Evolutionary conservation across 768 basidiomycete genomes (phyloP), one percentile per base, ranked within the genome.

Genomic region (Phylloporus rhodoxanthus): DNA sequence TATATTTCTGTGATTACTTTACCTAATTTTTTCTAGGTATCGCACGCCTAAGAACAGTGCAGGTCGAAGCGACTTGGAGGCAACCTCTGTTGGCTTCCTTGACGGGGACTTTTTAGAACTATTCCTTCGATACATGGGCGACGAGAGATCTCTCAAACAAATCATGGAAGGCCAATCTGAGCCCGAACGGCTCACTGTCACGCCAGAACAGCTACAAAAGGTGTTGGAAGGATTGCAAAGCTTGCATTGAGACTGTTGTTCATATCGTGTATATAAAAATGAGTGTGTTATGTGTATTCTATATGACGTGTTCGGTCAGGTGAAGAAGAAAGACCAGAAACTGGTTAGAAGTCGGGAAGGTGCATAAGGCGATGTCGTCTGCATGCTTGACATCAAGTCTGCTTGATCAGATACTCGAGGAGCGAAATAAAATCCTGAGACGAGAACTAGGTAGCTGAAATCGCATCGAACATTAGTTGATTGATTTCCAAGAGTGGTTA

Each of bases 381-480:
- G 38, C 29, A 42, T 20, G 25, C 36, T 42, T 8, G 54, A 8
- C 13, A 23, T 25, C 21, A 61, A 30, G 14, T 54, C 62, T 21
- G 51, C 56, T 37, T 49, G 45, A 14, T 66, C 62, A n/a, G 58
- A 55, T 11, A 55, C 45, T 23, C 66, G 64, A 11, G 90, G 89
- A 2, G 91, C 94, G 58, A 82, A 95, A 74, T 85, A 97, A 74
- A 98, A 99, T 19, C 96, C 96, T 26, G 90, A 80, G 30, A 80
- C 68, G 29, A 99, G 81, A 40, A 97, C 94, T 41, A 98, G 74
- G 66, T 99, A 99, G 57, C 93, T 96, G 62, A 10, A 43, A 45
- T 34, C 39, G 37, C 5, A 14, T 28, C 25, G 6, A 37, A 28
- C n/a, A 19, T 36, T 52, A 48, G 14, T 28, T 14, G 20, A 25